Evolutionary conservation across 73 alveolate genomes (phyloP).

Genomic region (Breviolum minutum): DNA sequence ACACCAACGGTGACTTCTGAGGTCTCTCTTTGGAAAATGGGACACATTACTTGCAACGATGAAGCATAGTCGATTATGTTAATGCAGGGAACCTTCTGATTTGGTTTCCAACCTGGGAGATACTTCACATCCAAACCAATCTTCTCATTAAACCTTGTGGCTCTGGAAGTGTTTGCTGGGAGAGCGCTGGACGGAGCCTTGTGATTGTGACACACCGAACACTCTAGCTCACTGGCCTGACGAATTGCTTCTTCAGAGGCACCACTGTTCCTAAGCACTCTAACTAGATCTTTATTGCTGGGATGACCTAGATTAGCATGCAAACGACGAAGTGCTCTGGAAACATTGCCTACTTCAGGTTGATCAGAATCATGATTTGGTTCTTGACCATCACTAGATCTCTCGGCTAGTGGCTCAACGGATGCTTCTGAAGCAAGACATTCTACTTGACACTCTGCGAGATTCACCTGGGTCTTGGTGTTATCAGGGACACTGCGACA

Average conservation of each 20-base stretch:
- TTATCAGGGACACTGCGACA: not conserved
- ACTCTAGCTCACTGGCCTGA: not conserved
- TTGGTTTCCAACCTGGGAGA: not conserved
- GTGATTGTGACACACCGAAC: not conserved
- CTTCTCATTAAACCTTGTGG: too few species aligned
- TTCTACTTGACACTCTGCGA: not conserved
- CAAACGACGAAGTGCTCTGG: not conserved
- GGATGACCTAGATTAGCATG: not conserved
- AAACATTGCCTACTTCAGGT: not conserved
- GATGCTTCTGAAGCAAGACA: not conserved
- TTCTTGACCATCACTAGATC: too few species aligned
- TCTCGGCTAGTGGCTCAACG: too few species aligned
- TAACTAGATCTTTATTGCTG: not conserved
- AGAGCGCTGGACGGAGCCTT: not conserved
- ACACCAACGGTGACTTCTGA: not conserved
- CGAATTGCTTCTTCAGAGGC: not conserved
- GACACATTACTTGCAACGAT: not conserved
- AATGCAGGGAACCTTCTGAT: not conserved
- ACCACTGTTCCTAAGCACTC: not conserved
- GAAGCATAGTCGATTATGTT: not conserved
- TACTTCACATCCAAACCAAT: not conserved
- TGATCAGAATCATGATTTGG: not conserved
- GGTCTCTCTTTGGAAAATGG: not conserved
- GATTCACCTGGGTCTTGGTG: not conserved
- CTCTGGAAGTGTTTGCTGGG: not conserved